Evolutionary conservation across 805 yeast genomes (phyloP).

Genomic region (Spathaspora girioi): DNA sequence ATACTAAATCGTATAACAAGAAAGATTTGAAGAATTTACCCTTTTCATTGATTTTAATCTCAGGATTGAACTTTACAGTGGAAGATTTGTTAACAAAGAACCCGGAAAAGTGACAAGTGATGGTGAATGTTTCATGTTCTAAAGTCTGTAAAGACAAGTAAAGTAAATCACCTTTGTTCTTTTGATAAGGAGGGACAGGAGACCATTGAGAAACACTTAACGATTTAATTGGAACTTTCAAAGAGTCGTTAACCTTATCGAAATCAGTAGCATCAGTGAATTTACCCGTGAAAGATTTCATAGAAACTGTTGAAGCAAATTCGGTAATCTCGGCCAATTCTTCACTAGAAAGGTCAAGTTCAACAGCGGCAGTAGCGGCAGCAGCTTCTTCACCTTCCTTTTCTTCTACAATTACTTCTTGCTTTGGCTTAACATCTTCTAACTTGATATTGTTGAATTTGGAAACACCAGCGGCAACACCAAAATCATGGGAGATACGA

Average conservation of each 20-base stretch:
- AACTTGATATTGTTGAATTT: conserved; percentile 42
- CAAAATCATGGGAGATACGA: conserved; percentile 40
- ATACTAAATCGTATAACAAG: conserved; percentile 59
- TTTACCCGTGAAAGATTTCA: conserved; percentile 11
- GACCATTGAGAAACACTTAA: conserved; percentile 74
- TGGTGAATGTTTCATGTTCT: conserved; percentile 75
- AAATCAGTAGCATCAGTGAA: conserved; percentile 24
- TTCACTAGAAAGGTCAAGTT: conserved; percentile 20
- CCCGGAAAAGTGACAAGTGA: conserved; percentile 78
- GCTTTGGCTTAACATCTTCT: conserved; percentile 21
- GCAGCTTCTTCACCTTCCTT: conserved; percentile 3
- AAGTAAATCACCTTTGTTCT: conserved; percentile 69
- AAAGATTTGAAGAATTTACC: conserved; percentile 35
- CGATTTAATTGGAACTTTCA: conserved; percentile 52
- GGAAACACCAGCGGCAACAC: conserved; percentile 47
- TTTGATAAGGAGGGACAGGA: conserved; percentile 69
- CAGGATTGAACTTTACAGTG: conserved; percentile 65
- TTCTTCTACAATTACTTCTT: conserved; percentile 10
- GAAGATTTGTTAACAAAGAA: conserved; percentile 75
- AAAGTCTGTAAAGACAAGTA: conserved; percentile 73
- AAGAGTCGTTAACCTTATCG: conserved; percentile 20
- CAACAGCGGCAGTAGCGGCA: not conserved
- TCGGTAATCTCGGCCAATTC: conserved; percentile 21
- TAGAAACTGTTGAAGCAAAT: conserved; percentile 8
- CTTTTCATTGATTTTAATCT: conserved; percentile 40